Evolutionary conservation across 192 early-diverging fungal species (phyloP).

Genomic region (Gaertneriomyces sp.): DNA sequence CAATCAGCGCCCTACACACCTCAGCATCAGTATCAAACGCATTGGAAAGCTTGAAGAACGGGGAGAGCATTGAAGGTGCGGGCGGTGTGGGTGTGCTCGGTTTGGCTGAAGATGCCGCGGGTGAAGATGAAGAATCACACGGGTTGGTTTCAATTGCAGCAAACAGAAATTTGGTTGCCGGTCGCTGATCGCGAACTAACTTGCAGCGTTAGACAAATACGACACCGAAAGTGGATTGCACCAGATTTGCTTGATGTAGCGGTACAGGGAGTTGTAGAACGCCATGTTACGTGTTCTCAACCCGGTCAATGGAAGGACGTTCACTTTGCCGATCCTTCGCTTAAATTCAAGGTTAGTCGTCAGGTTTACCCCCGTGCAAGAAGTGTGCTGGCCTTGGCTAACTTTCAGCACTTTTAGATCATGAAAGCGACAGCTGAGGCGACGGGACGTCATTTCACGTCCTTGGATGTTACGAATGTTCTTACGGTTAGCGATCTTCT

Average conservation of each 20-base stretch:
- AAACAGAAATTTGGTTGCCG: not conserved
- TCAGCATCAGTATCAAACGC: too few species aligned
- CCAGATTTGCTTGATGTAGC: slow-evolving; percentile 9
- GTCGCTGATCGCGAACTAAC: not conserved
- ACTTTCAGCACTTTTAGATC: too few species aligned
- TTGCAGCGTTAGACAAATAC: not conserved
- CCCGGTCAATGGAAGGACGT: slow-evolving; percentile 10
- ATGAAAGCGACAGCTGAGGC: too few species aligned
- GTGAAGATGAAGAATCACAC: slow-evolving; percentile 20
- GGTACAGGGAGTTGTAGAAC: slow-evolving; percentile 14
- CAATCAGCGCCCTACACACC: too few species aligned
- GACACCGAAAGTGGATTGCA: not conserved
- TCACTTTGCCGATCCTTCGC: slow-evolving; percentile 12
- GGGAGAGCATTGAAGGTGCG: too few species aligned
- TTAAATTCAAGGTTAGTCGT: slow-evolving; percentile 22
- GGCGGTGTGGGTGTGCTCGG: too few species aligned
- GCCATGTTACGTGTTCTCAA: not conserved
- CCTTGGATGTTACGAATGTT: slow-evolving; percentile 18
- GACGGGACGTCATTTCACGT: too few species aligned
- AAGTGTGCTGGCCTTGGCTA: too few species aligned
- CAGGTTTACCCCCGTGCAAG: not conserved
- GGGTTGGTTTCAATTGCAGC: not conserved
- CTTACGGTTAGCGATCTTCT: slow-evolving; percentile 12
- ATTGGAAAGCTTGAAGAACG: too few species aligned
- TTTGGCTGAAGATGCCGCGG: slow-evolving; percentile 7